Evolutionary conservation across 129 eudicot species (phyloP), one percentile per base, ranked within the genome.

Genomic region (Arctium lappa): DNA sequence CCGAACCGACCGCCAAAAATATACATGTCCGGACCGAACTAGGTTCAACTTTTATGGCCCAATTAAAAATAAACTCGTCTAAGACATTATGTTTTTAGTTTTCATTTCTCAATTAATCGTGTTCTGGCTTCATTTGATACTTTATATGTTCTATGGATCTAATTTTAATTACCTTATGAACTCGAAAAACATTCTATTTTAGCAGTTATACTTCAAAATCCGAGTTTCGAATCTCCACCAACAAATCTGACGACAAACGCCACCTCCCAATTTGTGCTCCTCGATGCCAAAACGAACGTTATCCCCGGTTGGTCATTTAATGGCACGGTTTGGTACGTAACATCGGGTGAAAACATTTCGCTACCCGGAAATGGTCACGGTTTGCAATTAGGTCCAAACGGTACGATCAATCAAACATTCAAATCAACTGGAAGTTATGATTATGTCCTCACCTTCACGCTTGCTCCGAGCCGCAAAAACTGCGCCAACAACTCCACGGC

Each of bases 261-360:
- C 39, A 85, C 83, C 80, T 66, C 87, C 63, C 87, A 78, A 63
- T 79, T 69, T 40, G 42, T 33, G 74, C 91, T 85, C 80, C 87
- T 85, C 29, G 74, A 79, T 72, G 80, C 30, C 72, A 70, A 83
- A 70, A 11, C 53, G 53, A 85, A 80, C 71, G 11, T 76, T 9
- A 83, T 83, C 18, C 89, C 89, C 1, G 89, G 89, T 48, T 87
- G 87, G 89, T 83, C 86, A 4, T 82, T 73, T 46, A 86, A 82
- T 13, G 89, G 86, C 68, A 79, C 83, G 1, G 81, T 86, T 37
- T 86, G 81, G 84, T 82, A 86, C 78, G 63, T 75, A 12, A 83
- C 79, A 30, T 72, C 82, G 0, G 81, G 84, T 9, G 80, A 32
- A 42, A 83, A 77, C 73, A 3, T 82, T 11, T 82, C 85, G 11